Conservation (phyloP, 768 basidiomycete species). For the Vishniacozyma victoriae region DNA sequence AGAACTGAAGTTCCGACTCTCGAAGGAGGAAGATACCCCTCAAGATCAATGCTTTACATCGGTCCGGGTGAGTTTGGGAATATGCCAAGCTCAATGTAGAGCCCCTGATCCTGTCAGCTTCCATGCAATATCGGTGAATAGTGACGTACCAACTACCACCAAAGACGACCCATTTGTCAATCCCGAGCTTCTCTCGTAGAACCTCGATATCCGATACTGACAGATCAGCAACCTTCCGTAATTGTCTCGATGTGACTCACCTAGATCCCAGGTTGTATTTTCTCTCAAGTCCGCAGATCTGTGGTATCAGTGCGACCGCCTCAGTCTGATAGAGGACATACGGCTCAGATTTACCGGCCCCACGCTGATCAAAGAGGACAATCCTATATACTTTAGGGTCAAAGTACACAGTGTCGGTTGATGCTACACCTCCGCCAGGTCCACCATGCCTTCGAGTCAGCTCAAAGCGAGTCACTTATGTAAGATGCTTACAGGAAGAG, state of each 20-base stretch:
- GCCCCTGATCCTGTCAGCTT: slow-evolving; percentile 51
- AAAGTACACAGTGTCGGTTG: slow-evolving; percentile 70
- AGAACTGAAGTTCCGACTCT: slow-evolving; percentile 78
- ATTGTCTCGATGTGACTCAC: background rate
- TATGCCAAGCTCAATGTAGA: slow-evolving; percentile 81
- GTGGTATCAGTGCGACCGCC: background rate
- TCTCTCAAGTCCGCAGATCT: slow-evolving; percentile 62
- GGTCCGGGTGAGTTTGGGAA: slow-evolving; percentile 77
- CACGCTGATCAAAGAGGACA: slow-evolving; percentile 83
- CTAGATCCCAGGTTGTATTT: slow-evolving; percentile 88
- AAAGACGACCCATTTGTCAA: slow-evolving; percentile 90
- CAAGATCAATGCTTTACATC: slow-evolving; percentile 70
- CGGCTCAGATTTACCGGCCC: slow-evolving; percentile 80
- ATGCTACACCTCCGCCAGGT: slow-evolving; percentile 63
- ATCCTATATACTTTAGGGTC: slow-evolving; percentile 75
- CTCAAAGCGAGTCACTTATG: background rate
- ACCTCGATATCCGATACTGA: slow-evolving; percentile 80
- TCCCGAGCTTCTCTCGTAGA: slow-evolving; percentile 64
- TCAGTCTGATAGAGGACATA: slow-evolving; percentile 47
- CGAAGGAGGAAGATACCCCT: slow-evolving; percentile 82
- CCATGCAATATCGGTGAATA: slow-evolving; percentile 24
- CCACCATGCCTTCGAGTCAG: slow-evolving; percentile 18
- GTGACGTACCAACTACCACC: slow-evolving; percentile 78
- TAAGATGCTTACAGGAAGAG: slow-evolving; percentile 19
- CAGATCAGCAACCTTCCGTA: background rate